Base-by-base conservation (phyloP, 2,329 filamentous ascomycete species). In the Fusarium xyrophilum region DNA sequence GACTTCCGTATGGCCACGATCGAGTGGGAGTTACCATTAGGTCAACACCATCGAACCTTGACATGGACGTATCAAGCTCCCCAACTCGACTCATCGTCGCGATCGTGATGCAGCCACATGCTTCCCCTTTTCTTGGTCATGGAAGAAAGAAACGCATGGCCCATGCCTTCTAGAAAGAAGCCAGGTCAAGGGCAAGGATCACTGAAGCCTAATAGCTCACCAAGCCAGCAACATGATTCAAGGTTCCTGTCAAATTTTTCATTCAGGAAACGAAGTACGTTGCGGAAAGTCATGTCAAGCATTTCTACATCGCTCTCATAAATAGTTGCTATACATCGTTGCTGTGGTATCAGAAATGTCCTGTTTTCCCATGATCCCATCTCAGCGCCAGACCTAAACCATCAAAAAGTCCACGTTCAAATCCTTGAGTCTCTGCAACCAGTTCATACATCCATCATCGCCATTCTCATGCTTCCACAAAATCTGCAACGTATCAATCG, bases 391-490 rank as follows among this genome's bases (percentile, higher is more conserved):
- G 25, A 19, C 30, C 17, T 56, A 70, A 27, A 70, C 67, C 64
- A 70, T 70, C 35, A 70, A 56, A 55, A 81, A 82, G 60, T 82
- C 81, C 55, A 82, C 71, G 15, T 78, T 72, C 13, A 79, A 74
- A n/a, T 79, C 76, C 57, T 78, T 82, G 21, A 84, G 67, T 21
- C 76, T 77, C 59, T 81, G 77, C 11, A 84, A 69, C 82, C 82
- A 84, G 23, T 78, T 79, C 56, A 68, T 74, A 9, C 67, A 66
- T 1, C 57, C 60, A 12, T 69, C 65, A 1, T 66, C 71, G 6
- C 76, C 67, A 3, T 74, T 75, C 11, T 81, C 78, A 25, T 78
- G 66, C 19, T 68, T 70, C 82, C 82, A 84, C 1, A 85, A 77
- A 4, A 79, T 73, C 35, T 79, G 76, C 48, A 85, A 65, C 19